Conservation (phyloP, 352 stramenopile species). For the Pilasporangium apinafurcum region DNA sequence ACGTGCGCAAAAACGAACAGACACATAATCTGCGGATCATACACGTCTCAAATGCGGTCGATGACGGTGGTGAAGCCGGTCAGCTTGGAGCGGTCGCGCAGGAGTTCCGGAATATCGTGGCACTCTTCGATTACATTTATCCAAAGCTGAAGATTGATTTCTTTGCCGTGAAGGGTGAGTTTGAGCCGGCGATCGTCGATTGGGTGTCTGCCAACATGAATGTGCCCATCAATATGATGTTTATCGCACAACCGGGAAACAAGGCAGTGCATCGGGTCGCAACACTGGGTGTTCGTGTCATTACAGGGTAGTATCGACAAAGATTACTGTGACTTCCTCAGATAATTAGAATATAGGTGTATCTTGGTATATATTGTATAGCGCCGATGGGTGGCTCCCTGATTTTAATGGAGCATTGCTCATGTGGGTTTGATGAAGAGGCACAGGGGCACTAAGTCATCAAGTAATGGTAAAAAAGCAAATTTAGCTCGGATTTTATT, state of each 20-base stretch:
- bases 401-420: too few species aligned
- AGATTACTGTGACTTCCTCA: too few species aligned
- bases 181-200: slow-evolving; percentile 61
- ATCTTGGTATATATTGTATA: too few species aligned
- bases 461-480: too few species aligned
- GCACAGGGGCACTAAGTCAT: too few species aligned
- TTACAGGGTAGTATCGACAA: slow-evolving; percentile 66
- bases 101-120: slow-evolving; percentile 32
- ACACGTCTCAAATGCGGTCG: slow-evolving; percentile 33
- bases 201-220: slow-evolving; percentile 58
- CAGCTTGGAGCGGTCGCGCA: slow-evolving; percentile 10
- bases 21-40: slow-evolving; percentile 82
- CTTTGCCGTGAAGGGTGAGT: slow-evolving; percentile 45
- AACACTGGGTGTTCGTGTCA: slow-evolving; percentile 66
- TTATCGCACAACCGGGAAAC: slow-evolving; percentile 82
- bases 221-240: slow-evolving; percentile 84
- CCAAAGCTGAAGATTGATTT: slow-evolving; percentile 81
- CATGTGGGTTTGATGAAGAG: too few species aligned
- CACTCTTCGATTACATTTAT: slow-evolving; percentile 82
- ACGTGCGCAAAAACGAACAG: slow-evolving; percentile 83
- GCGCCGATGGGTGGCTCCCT: too few species aligned
- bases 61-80: slow-evolving; percentile 13
- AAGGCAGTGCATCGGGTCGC: slow-evolving; percentile 57
- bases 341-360: too few species aligned
- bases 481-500: too few species aligned